Evolutionary conservation across 169 alveolate species (phyloP).

Genomic region (Plasmodium vivax): DNA sequence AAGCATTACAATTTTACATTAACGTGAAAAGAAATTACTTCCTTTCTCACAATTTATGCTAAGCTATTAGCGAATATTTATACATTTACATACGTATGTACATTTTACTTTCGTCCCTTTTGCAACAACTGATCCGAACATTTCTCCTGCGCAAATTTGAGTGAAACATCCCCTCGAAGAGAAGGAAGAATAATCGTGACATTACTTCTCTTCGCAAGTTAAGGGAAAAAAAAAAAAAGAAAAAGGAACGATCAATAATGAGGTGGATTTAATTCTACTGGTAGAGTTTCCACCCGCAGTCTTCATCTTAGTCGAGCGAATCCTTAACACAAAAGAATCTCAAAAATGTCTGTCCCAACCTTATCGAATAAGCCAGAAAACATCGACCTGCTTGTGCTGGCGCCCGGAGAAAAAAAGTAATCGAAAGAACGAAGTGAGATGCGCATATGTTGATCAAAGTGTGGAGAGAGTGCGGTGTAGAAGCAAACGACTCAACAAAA

Average conservation of each 20-base stretch:
- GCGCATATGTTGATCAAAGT: background rate
- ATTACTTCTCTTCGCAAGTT: background rate
- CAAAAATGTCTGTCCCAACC: slow-evolving; percentile 73
- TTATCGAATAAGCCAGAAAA: slow-evolving; percentile 72
- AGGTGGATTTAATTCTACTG: background rate
- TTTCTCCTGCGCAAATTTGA: background rate
- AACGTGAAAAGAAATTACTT: background rate
- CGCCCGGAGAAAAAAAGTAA: slow-evolving; percentile 74
- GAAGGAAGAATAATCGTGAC: background rate
- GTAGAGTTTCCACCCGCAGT: background rate
- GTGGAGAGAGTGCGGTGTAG: background rate
- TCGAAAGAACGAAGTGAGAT: background rate
- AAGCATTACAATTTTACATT: background rate
- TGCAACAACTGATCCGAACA: background rate
- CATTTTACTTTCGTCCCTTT: background rate
- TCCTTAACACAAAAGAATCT: background rate
- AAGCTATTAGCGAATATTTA: background rate
- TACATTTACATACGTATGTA: background rate
- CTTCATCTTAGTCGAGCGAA: background rate
- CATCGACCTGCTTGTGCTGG: slow-evolving; percentile 43
- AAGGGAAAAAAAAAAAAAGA: background rate
- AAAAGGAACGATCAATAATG: slow-evolving; percentile 3
- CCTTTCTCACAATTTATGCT: background rate
- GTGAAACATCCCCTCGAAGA: background rate
- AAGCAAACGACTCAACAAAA: background rate